phyloP scores from a whole-genome alignment of 257 asterid genomes.

The Solanum appendiculatum region DNA sequence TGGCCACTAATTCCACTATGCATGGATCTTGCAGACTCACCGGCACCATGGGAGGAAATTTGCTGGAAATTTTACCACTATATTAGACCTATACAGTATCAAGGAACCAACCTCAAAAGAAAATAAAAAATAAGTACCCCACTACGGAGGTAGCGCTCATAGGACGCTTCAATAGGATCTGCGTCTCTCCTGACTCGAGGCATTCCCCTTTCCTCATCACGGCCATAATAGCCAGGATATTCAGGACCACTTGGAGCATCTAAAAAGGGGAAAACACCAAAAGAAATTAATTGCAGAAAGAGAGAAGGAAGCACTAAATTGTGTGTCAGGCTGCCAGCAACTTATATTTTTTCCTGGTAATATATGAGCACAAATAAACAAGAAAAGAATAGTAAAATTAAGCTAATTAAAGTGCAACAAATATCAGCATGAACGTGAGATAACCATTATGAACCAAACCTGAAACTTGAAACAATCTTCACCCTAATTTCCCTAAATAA shows the following conservation, averaged over 20 bases:
- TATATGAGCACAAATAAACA: background rate
- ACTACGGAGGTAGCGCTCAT: constrained; percentile 65
- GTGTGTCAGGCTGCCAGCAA: background rate
- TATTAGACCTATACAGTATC: background rate
- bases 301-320: background rate
- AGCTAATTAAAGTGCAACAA: background rate
- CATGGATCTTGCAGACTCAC: constrained; percentile 48
- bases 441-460: background rate
- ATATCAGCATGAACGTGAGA: background rate
- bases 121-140: constrained; percentile 26
- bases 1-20: constrained; percentile 38
- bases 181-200: constrained; percentile 47
- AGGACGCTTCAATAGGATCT: constrained; percentile 69
- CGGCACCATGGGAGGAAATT: constrained; percentile 30
- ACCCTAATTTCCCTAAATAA: background rate
- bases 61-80: constrained; percentile 26
- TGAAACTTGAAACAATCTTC: background rate
- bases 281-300: background rate
- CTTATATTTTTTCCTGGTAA: background rate
- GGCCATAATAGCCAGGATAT: constrained; percentile 31
- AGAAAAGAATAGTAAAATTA: background rate
- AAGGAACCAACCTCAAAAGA: background rate
- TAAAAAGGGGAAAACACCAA: constrained; percentile 6
- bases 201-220: constrained; percentile 46
- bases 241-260: constrained; percentile 59